Percentiles rank a stretch among this genome's conserved stretches.
phyloP scores from a whole-genome alignment of 2,329 filamentous ascomycete species.

The Penicillium janthinellum region DNA sequence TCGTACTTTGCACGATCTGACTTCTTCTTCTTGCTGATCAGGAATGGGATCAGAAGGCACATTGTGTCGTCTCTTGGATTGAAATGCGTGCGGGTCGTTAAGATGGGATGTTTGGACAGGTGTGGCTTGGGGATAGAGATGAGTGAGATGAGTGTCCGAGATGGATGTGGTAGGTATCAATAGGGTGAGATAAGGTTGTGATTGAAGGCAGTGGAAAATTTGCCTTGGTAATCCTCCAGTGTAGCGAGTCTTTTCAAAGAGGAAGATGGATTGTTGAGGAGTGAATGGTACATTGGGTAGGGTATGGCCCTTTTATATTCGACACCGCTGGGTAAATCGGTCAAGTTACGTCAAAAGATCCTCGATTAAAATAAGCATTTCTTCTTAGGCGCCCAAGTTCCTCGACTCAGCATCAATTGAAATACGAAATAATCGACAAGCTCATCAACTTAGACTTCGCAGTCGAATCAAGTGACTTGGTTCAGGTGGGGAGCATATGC shows the following conservation, averaged over 20 bases:
- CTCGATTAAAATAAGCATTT: background rate
- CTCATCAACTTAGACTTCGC: too few species aligned
- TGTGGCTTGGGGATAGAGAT: background rate
- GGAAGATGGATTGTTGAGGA: background rate
- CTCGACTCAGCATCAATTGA: background rate
- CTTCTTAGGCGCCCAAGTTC: background rate
- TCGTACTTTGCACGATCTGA: background rate
- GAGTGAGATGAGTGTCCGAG: background rate
- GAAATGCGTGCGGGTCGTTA: too few species aligned
- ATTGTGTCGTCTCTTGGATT: background rate
- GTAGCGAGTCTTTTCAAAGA: background rate
- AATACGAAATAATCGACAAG: too few species aligned
- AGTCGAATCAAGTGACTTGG: background rate
- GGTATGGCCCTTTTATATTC: background rate
- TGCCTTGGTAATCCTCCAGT: background rate
- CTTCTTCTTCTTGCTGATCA: background rate
- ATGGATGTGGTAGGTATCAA: too few species aligned
- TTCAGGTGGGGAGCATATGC: background rate
- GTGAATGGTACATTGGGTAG: background rate
- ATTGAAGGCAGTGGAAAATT: background rate
- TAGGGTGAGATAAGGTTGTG: too few species aligned
- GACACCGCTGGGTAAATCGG: background rate
- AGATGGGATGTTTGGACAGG: background rate
- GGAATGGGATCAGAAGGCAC: background rate
- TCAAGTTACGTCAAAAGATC: background rate